Base-by-base conservation (phyloP, 1,284 basidiomycete genomes). In the Stereum hirsutum region DNA sequence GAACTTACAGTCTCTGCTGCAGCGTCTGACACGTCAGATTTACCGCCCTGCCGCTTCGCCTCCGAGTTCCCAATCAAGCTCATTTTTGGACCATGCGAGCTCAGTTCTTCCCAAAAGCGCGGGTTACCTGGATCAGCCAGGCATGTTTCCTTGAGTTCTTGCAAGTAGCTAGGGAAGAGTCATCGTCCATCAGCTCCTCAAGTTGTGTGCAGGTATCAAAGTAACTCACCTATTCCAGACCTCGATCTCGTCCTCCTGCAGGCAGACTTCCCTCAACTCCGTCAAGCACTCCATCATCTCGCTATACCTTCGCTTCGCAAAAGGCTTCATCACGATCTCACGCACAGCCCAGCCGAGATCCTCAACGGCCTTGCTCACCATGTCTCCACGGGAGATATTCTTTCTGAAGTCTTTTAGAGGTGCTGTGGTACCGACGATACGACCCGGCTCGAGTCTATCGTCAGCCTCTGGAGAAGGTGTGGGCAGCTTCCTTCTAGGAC, bases 281-380 rank as follows among this genome's bases (percentile, higher is more conserved):
- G 63, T 62, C 70, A 93, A 66, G 60, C 88, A 91, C 36, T 82
- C 74, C 24, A 89, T 44, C 61, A 91, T 70, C 56, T 91, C 85
- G 10, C 68, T 65, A 36, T 69, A 69, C 44, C 88, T 70, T 51
- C 78, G 69, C 33, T 62, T 65, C 28, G 83, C 74, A 59, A 91
- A 91, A 20, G 85, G 85, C 23, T 69, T 68, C 44, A 72, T 58
- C 11, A 87, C 70, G 41, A 89, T 74, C 54, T 90, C 83, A 46
- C 68, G 67, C 34, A 93, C 75, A 2, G 89, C 82, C 14, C 59
- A 68, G 10, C 69, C 77, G 25, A 93, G 59, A 60, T 93, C 89
- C 54, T 84, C 75, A 8, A 90, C 82, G 0, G 87, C 87, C 60
- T 93, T 90, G 20, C 72, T 76, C 39, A 91, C 87, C 14, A 89